Base-by-base conservation (phyloP, 805 yeast genomes). In the Saturnispora gosingensis region DNA sequence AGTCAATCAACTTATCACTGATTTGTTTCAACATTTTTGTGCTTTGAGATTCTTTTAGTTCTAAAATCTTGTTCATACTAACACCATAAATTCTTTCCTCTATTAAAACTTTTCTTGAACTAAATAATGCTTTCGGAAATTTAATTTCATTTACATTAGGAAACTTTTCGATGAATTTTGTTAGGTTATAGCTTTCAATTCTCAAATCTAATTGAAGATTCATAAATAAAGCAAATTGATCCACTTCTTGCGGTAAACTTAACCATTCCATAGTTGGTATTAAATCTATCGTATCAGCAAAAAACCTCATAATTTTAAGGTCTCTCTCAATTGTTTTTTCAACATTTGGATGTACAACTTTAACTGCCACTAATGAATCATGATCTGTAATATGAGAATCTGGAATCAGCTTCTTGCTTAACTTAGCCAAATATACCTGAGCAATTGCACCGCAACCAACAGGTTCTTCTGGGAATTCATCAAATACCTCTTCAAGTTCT, bases 401-500 rank as follows among this genome's bases (percentile, higher is more conserved):
- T 16, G 55, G 51, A 18, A 57, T 53, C 52, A 76, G 75, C 40
- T 69, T 68, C 16, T 67, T 62, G 15, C 81, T 76, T 24, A 88
- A 67, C 56, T 80, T 81, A 1, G 86, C 97, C 38, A 78, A 67
- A 67, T 91, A 87, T 3, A 93, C 99, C 67, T 93, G 99, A 1
- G 97, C 99, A 70, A 93, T 93, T 1, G 99, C 97, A 13, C 99
- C 99, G n/a, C 91, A 91, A 1, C 99, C 99, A 6, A 90, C 69
- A 0, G 98, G 98, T 38, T 65, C 72, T 28, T 78, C 81, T 34
- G 78, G 69, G 60, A 93, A 87, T 56, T 83, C 88, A 30, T 83
- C 89, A 65, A 91, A 93, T 5, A 89, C 78, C 35, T 87, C 88
- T 15, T 85, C 86, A 55, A 89, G 77, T 24, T 56, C 54, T 11